phyloP scores from a whole-genome alignment of 257 asterid genomes.

The Lycium ferocissimum region DNA sequence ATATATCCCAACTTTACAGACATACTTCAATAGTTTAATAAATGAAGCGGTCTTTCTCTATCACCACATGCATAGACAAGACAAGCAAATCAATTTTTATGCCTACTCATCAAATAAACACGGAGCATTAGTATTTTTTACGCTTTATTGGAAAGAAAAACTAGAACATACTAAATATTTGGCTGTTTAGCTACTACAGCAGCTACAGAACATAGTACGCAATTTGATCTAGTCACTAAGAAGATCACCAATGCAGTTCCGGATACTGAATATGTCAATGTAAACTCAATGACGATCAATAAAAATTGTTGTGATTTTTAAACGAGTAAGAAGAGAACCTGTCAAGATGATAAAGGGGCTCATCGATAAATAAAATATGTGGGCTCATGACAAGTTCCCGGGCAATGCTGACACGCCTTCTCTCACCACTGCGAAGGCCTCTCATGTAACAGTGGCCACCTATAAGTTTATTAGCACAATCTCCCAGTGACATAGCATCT shows the following conservation, averaged over 20 bases:
- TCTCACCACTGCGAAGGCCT: slow-evolving; percentile 93
- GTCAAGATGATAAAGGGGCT: slow-evolving; percentile 98
- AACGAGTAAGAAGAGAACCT: slow-evolving; percentile 55
- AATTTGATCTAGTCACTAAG: not conserved
- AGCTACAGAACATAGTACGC: not conserved
- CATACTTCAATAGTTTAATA: not conserved
- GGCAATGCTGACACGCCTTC: slow-evolving; percentile 93
- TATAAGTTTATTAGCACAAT: slow-evolving; percentile 86
- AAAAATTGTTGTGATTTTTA: not conserved
- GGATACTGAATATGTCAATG: not conserved
- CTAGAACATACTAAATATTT: not conserved
- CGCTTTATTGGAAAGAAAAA: slow-evolving; percentile 13
- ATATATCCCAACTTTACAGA: not conserved
- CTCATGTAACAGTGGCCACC: slow-evolving; percentile 95
- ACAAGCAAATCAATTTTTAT: slow-evolving; percentile 6
- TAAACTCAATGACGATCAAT: slow-evolving; percentile 7
- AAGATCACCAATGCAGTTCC: not conserved
- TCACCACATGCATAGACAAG: slow-evolving; percentile 17
- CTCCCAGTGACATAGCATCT: slow-evolving; percentile 89
- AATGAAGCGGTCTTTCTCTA: not conserved
- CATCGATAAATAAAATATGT: slow-evolving; percentile 83
- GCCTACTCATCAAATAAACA: not conserved
- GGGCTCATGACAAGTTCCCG: slow-evolving; percentile 98
- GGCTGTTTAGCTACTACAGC: not conserved
- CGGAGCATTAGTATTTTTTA: slow-evolving; percentile 13